These are phyloP conservation scores for Fragaria iinumae DNA, from an alignment of 306 rosid species.

Conservation along the genomic window DNA sequence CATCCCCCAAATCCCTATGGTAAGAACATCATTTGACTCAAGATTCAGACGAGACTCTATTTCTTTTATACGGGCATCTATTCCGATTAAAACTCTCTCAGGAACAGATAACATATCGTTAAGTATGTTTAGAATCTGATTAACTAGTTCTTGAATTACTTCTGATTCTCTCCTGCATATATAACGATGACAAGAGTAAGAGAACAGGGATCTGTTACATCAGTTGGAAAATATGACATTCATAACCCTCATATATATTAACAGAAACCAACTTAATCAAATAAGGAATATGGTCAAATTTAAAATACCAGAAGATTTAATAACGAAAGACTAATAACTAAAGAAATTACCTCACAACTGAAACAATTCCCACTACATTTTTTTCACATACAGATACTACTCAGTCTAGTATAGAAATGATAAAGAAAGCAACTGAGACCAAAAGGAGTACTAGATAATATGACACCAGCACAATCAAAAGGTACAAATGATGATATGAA, in stretches of 20 bases:
- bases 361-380: too few relatives aligned
- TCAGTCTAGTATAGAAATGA: too few relatives aligned
- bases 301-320: background rate
- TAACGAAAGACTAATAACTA: background rate
- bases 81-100: background rate
- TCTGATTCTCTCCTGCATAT: background rate
- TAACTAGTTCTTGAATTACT: background rate
- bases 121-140: background rate
- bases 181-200: background rate
- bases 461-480: too few relatives aligned
- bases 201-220: background rate
- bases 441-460: too few relatives aligned
- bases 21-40: background rate
- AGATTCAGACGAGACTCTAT: background rate
- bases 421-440: too few relatives aligned
- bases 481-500: too few relatives aligned
- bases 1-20: slow-evolving; percentile 6
- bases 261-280: background rate
- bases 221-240: background rate
- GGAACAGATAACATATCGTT: background rate
- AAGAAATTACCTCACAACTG: too few relatives aligned
- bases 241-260: background rate
- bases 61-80: background rate
- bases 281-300: too few relatives aligned
- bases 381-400: too few relatives aligned